Conservation (phyloP, 2,329 filamentous ascomycete species). For the Celoporthe dispersa region DNA sequence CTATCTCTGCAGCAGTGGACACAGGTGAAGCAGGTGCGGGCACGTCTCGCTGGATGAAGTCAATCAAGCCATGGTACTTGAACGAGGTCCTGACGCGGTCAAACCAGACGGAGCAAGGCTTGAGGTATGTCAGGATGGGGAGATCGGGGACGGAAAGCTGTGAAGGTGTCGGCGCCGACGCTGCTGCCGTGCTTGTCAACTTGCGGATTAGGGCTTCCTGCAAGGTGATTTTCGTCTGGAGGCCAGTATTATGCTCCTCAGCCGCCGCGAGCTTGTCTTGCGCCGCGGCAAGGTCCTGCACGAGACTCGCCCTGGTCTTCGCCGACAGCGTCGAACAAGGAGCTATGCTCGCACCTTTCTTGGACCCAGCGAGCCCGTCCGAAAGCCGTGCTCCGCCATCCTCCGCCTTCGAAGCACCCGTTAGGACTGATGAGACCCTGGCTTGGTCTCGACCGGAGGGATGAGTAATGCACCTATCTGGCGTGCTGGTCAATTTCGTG, state of each 20-base stretch:
- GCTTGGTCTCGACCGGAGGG: neutral
- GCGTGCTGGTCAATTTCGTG: neutral
- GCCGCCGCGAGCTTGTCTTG: constrained; percentile 12
- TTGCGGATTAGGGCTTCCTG: constrained; percentile 13
- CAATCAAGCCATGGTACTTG: constrained; percentile 24
- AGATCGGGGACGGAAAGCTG: constrained; percentile 18
- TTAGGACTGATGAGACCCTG: neutral
- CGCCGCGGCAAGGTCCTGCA: constrained; percentile 6
- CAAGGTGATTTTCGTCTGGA: neutral
- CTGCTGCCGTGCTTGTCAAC: neutral
- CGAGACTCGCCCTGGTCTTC: constrained; percentile 5
- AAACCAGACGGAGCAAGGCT: constrained; percentile 18
- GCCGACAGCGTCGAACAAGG: constrained; percentile 5
- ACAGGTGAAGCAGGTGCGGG: neutral
- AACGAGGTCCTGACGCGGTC: constrained; percentile 24
- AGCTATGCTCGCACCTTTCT: constrained; percentile 2
- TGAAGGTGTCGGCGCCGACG: neutral
- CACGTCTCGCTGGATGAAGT: constrained; percentile 25
- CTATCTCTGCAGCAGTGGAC: constrained; percentile 9
- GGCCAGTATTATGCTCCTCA: constrained; percentile 8
- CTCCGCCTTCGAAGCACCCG: constrained; percentile 5
- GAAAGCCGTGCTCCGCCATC: constrained; percentile 11
- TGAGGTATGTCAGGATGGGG: constrained; percentile 22
- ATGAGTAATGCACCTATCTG: neutral
- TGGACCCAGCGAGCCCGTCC: constrained; percentile 7